These are phyloP conservation scores for Colletotrichum kahawae DNA, from an alignment of 2,329 filamentous ascomycete genomes.

Conservation along the genomic window DNA sequence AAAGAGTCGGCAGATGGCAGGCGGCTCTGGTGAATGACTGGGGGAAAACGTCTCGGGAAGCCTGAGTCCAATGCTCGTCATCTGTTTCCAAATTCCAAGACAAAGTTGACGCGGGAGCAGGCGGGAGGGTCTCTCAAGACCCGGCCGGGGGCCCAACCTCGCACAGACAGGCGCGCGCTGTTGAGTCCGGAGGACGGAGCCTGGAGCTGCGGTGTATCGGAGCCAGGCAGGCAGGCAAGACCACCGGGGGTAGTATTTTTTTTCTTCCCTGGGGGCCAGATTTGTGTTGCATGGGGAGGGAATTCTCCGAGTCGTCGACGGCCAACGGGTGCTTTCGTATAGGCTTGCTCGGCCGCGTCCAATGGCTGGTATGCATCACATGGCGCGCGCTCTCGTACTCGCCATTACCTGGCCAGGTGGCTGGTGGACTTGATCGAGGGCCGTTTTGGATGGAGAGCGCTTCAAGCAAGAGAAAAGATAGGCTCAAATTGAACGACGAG, in stretches of 20 bases:
- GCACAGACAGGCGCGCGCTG: slow-evolving; percentile 17
- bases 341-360: background rate
- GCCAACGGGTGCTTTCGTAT: background rate
- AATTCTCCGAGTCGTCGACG: slow-evolving; percentile 7
- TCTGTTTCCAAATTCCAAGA: background rate
- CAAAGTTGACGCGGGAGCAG: background rate
- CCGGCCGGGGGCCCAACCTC: slow-evolving; percentile 2
- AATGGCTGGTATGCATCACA: slow-evolving; percentile 12
- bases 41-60: background rate
- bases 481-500: background rate
- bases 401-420: background rate
- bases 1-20: background rate
- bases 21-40: background rate
- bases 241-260: background rate
- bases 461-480: slow-evolving; percentile 8
- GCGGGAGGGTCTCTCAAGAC: background rate
- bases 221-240: background rate
- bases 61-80: background rate
- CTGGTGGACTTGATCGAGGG: background rate
- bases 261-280: background rate
- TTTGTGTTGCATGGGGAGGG: background rate
- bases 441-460: slow-evolving; percentile 2
- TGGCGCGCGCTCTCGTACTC: slow-evolving; percentile 19
- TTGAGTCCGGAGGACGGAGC: background rate
- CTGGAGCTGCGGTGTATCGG: background rate